phyloP scores from a whole-genome alignment of 1,139 yeast species.

The Torulaspora globosa region DNA sequence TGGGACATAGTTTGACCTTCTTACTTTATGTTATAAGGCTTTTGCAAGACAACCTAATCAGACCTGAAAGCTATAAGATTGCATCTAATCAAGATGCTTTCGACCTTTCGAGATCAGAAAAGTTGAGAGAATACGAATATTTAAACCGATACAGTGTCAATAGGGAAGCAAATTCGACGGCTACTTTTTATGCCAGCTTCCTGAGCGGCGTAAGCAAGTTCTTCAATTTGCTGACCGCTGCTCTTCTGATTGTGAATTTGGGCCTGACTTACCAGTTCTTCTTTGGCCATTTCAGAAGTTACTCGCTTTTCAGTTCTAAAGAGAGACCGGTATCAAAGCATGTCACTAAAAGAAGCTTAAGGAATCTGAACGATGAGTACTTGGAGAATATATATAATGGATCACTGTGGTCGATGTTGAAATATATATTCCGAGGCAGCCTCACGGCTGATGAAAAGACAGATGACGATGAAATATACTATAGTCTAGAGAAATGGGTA shows the following conservation, averaged over 20 bases:
- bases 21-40: constrained; percentile 35
- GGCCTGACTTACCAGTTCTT: constrained; percentile 22
- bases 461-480: constrained; percentile 33
- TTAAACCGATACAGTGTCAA: constrained; percentile 18
- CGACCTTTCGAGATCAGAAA: constrained; percentile 31
- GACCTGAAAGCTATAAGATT: constrained; percentile 30
- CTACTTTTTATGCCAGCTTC: constrained; percentile 15
- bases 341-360: constrained; percentile 22
- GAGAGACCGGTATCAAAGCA: constrained; percentile 22
- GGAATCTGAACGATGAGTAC: constrained; percentile 26
- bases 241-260: constrained; percentile 20
- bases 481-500: constrained; percentile 57
- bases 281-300: constrained; percentile 21
- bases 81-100: constrained; percentile 26
- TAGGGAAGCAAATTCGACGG: constrained; percentile 5
- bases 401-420: constrained; percentile 27
- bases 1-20: constrained; percentile 42
- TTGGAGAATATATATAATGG: constrained; percentile 21
- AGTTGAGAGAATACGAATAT: constrained; percentile 31
- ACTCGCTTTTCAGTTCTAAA: constrained; percentile 25
- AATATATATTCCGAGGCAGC: constrained; percentile 12
- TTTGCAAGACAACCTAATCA: constrained; percentile 36
- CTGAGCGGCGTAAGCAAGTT: constrained; percentile 19
- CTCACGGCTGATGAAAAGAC: constrained; percentile 3
- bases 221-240: constrained; percentile 9